A percentile compares a stretch with the other conserved stretches of the same genome.
phyloP scores from a whole-genome alignment of 345 rosid genomes.

The Citrus unshiu region DNA sequence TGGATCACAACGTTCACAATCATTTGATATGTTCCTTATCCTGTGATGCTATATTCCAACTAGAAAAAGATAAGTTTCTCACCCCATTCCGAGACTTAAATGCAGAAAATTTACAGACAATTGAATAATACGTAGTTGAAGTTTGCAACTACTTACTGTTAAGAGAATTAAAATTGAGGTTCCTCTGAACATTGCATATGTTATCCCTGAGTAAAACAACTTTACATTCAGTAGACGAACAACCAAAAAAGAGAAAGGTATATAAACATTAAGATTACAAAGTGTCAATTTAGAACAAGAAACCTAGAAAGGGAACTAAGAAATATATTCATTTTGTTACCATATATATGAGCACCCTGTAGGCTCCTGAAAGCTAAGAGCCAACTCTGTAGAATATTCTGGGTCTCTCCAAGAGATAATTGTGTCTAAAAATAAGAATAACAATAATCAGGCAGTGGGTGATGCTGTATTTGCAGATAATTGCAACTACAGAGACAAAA shows the following conservation, averaged over 20 bases:
- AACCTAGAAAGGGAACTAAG: conserved; percentile 3
- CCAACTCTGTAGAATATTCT: conserved; percentile 81
- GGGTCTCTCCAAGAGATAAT: conserved; percentile 99
- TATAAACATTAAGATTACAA: background rate
- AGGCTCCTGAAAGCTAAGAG: conserved; percentile 95
- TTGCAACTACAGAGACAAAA: background rate
- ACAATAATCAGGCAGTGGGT: background rate
- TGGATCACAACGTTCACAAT: background rate
- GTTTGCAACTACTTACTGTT: conserved; percentile 55
- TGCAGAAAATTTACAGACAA: background rate
- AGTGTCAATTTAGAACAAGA: background rate
- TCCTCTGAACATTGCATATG: conserved; percentile 81
- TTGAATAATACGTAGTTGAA: background rate
- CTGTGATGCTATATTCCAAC: background rate
- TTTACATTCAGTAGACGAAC: background rate
- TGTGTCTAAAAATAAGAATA: conserved; percentile 49
- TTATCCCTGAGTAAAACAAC: conserved; percentile 55
- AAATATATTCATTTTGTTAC: conserved; percentile 25
- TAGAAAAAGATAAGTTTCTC: background rate
- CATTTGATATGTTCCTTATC: background rate
- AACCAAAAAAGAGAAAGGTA: background rate
- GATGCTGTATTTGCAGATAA: background rate
- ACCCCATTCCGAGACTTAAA: background rate
- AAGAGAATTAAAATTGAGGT: conserved; percentile 69
- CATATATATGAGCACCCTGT: conserved; percentile 94